Percentiles rank a stretch among this genome's conserved stretches.
These are phyloP conservation scores for Abrus precatorius DNA, from an alignment of 306 rosid species.

Conservation along the genomic window DNA sequence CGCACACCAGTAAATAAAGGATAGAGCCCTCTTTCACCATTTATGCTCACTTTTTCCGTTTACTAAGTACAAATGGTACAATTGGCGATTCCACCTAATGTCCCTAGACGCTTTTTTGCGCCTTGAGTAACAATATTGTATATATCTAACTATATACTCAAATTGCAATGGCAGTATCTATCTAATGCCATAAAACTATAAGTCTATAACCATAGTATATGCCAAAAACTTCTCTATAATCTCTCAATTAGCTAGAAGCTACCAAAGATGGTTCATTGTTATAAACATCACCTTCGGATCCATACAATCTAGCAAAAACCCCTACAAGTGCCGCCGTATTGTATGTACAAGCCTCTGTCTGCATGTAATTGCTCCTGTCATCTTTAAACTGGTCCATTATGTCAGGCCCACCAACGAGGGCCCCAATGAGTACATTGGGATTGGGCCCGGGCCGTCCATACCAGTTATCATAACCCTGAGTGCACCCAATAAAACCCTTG, in stretches of 20 bases:
- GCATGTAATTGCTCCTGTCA: constrained; percentile 68
- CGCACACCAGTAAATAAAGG: neutral
- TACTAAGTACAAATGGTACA: constrained; percentile 18
- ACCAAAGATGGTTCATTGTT: constrained; percentile 18
- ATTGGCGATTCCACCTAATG: neutral
- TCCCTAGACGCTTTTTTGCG: neutral
- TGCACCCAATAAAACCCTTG: constrained; percentile 80
- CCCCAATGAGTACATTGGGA: constrained; percentile 73
- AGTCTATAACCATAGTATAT: neutral
- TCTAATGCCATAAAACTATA: no score
- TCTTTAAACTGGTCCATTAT: constrained; percentile 63
- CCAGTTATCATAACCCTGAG: constrained; percentile 79
- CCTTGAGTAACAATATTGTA: neutral
- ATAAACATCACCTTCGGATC: constrained; percentile 26
- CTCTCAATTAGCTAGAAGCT: constrained; percentile 27
- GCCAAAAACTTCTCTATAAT: neutral
- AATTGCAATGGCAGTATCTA: constrained; percentile 2
- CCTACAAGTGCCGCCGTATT: constrained; percentile 80
- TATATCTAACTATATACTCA: neutral
- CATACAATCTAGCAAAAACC: constrained; percentile 69
- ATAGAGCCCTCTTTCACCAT: neutral
- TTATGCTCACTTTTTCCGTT: neutral
- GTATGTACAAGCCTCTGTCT: constrained; percentile 90
- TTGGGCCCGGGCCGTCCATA: constrained; percentile 62
- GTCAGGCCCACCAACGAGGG: constrained; percentile 88